phyloP scores from a whole-genome alignment of 2,329 filamentous ascomycete species.

The Neospermospora avenae region DNA sequence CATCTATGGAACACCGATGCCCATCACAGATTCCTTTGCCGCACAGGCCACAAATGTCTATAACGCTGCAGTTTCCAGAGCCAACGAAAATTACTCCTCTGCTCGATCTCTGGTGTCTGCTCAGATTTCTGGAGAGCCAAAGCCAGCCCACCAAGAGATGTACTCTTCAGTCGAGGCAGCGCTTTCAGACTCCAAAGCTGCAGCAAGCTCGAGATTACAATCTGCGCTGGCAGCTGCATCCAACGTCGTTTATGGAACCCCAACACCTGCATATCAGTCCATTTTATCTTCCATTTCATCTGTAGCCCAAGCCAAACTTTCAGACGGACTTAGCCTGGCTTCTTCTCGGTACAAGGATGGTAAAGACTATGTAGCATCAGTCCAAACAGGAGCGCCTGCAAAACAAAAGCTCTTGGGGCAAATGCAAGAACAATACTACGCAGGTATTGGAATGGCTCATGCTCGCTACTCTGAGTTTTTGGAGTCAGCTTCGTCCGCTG shows the following conservation, averaged over 20 bases:
- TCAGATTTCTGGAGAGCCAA: slow-evolving; percentile 64
- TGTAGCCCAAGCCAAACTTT: slow-evolving; percentile 66
- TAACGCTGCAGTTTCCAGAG: slow-evolving; percentile 60
- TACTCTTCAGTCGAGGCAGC: slow-evolving; percentile 65
- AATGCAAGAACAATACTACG: slow-evolving; percentile 59
- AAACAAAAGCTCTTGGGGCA: slow-evolving; percentile 56
- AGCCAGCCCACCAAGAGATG: slow-evolving; percentile 67
- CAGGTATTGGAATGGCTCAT: slow-evolving; percentile 69
- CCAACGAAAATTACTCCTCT: slow-evolving; percentile 64
- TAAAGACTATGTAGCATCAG: slow-evolving; percentile 63
- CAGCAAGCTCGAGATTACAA: slow-evolving; percentile 57
- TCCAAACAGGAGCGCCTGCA: slow-evolving; percentile 44
- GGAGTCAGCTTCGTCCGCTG: slow-evolving; percentile 65
- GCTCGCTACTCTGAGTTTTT: slow-evolving; percentile 76
- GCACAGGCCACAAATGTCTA: slow-evolving; percentile 54
- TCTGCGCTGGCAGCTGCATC: slow-evolving; percentile 54
- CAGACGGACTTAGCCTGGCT: slow-evolving; percentile 67
- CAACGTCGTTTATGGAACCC: slow-evolving; percentile 50
- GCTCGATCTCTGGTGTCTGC: slow-evolving; percentile 65
- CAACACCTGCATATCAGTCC: slow-evolving; percentile 44
- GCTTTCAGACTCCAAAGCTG: slow-evolving; percentile 62
- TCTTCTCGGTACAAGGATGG: slow-evolving; percentile 68
- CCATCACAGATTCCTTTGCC: slow-evolving; percentile 45
- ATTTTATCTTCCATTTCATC: slow-evolving; percentile 57
- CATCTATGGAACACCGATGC: slow-evolving; percentile 65